Percentiles rank a stretch among this genome's conserved stretches.
Evolutionary conservation across 257 asterid genomes (phyloP).

Genomic region (Fraxinus anomala): DNA sequence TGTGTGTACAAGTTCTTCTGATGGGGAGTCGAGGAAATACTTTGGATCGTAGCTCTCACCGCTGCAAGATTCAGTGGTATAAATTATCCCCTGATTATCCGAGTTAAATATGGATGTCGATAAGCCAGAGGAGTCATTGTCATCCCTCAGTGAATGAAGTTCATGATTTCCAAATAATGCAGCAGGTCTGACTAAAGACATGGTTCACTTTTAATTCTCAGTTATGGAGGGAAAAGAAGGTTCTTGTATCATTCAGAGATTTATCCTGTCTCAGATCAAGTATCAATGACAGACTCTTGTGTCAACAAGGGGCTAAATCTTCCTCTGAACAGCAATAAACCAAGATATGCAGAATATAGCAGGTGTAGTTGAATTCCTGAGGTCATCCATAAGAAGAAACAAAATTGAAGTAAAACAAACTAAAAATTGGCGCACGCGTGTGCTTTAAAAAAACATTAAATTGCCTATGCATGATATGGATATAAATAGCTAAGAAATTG

Average conservation of each 20-base stretch:
- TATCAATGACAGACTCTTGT: not conserved
- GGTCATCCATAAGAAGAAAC: not conserved
- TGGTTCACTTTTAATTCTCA: constrained; percentile 29
- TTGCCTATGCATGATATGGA: no score
- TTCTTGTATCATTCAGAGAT: not conserved
- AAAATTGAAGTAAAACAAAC: not conserved
- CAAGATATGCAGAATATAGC: not conserved
- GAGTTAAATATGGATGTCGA: constrained; percentile 45
- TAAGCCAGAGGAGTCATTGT: constrained; percentile 38
- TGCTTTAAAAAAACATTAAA: not conserved
- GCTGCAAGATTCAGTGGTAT: constrained; percentile 57
- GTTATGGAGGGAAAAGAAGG: not conserved
- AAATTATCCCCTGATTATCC: constrained; percentile 41
- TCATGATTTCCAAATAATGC: constrained; percentile 49
- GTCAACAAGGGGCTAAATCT: constrained; percentile 17
- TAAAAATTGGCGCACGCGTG: not conserved
- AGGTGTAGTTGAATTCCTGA: constrained; percentile 26
- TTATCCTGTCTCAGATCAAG: not conserved
- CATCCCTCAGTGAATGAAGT: constrained; percentile 48
- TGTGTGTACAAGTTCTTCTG: constrained; percentile 45
- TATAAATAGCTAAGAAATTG: not conserved
- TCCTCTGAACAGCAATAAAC: constrained; percentile 2
- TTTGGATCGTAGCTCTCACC: constrained; percentile 51
- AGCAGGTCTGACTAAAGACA: constrained; percentile 71
- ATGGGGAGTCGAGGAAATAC: constrained; percentile 61